Conservation (phyloP, 345 rosid species). For the Viola odorata region DNA sequence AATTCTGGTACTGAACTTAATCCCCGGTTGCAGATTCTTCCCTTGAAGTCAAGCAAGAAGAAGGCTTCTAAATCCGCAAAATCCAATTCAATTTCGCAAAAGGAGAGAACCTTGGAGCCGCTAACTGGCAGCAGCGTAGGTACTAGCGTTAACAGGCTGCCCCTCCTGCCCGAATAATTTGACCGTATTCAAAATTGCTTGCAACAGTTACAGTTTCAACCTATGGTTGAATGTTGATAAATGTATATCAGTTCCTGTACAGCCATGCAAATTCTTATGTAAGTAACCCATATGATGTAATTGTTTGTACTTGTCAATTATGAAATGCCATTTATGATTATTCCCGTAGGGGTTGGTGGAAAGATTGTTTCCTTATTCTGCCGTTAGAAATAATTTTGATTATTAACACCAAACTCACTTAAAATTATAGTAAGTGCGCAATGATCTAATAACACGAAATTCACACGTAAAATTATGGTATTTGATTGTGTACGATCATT, state of each 20-base stretch:
- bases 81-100: constrained; percentile 21
- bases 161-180: constrained; percentile 60
- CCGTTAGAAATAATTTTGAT: too few relatives aligned
- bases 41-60: constrained; percentile 50
- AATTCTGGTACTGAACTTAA: constrained; percentile 72
- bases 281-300: neutral
- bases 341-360: neutral
- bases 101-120: constrained; percentile 16
- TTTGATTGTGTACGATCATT: too few relatives aligned
- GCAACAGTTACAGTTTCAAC: neutral
- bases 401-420: too few relatives aligned
- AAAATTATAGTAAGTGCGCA: too few relatives aligned
- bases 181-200: constrained; percentile 6
- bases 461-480: too few relatives aligned
- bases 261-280: constrained; percentile 3
- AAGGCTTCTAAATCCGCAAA: constrained; percentile 28
- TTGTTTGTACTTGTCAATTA: constrained; percentile 1
- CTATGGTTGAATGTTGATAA: neutral
- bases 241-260: constrained; percentile 4
- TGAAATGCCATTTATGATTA: constrained; percentile 1
- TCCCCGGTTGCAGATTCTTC: constrained; percentile 91
- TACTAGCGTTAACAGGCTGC: constrained; percentile 53
- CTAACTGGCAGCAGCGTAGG: constrained; percentile 30
- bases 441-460: too few relatives aligned
- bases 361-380: neutral